Conservation (phyloP, 805 yeast genomes). For the Saturnispora zaruensis region DNA sequence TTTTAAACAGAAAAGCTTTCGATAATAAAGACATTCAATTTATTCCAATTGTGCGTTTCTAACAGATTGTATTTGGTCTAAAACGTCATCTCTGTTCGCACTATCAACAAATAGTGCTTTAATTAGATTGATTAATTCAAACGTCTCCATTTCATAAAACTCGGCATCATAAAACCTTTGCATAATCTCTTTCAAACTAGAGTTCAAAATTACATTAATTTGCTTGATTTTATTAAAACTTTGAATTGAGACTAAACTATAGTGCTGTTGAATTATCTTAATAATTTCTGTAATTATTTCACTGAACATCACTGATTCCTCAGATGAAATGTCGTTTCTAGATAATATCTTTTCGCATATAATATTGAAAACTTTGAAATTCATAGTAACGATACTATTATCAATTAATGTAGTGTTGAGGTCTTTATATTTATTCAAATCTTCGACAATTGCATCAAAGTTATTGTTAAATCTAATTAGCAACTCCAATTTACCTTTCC, state of each 20-base stretch:
- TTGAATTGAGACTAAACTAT: slow-evolving; percentile 15
- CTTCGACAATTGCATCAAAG: background rate
- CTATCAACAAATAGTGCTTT: slow-evolving; percentile 39
- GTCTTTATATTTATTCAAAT: slow-evolving; percentile 5
- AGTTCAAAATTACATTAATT: slow-evolving; percentile 20
- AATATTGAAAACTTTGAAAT: slow-evolving; percentile 15
- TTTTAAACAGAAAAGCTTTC: background rate
- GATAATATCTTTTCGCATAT: slow-evolving; percentile 16
- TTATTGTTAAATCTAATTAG: slow-evolving; percentile 9
- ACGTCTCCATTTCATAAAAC: slow-evolving; percentile 39
- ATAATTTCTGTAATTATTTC: slow-evolving; percentile 9
- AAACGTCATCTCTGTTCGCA: slow-evolving; percentile 35
- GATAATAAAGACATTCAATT: background rate
- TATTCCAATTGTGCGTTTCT: slow-evolving; percentile 20
- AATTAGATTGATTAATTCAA: slow-evolving; percentile 36
- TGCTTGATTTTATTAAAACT: slow-evolving; percentile 26
- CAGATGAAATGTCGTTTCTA: slow-evolving; percentile 27
- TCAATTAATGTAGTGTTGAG: slow-evolving; percentile 19
- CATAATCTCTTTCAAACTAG: slow-evolving; percentile 39
- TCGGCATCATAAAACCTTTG: slow-evolving; percentile 44
- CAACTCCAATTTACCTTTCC: slow-evolving; percentile 11
- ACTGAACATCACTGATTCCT: slow-evolving; percentile 23
- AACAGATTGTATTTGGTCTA: slow-evolving; percentile 39
- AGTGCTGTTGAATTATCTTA: background rate
- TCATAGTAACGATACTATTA: slow-evolving; percentile 15